These are phyloP conservation scores for Cylindrodendrum hubeiense DNA, from an alignment of 2,329 filamentous ascomycete species.

Conservation along the genomic window DNA sequence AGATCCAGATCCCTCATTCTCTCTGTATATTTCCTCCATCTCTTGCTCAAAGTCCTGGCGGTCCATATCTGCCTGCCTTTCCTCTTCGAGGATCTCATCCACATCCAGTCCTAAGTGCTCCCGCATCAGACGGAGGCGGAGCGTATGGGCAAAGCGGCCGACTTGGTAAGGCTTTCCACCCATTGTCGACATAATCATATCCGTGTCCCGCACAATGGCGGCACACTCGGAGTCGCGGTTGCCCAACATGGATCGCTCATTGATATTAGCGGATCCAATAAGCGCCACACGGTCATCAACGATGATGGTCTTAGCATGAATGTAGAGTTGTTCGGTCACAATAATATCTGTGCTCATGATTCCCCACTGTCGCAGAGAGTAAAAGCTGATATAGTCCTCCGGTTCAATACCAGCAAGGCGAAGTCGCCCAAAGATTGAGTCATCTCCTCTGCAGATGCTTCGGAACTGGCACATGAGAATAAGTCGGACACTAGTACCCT, in stretches of 20 bases:
- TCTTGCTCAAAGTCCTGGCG: conserved; percentile 67
- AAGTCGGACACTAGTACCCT: conserved; percentile 92
- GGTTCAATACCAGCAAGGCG: conserved; percentile 86
- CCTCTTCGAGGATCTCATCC: conserved; percentile 87
- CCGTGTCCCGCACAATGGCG: conserved; percentile 89
- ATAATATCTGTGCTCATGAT: conserved; percentile 87
- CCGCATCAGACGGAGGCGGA: conserved; percentile 94
- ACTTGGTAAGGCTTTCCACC: conserved; percentile 89
- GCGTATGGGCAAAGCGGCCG: conserved; percentile 90
- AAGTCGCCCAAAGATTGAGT: conserved; percentile 91
- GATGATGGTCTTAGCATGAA: conserved; percentile 96
- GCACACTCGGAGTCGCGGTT: conserved; percentile 93
- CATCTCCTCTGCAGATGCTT: conserved; percentile 93
- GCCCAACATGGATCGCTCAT: conserved; percentile 95
- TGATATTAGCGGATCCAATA: conserved; percentile 98
- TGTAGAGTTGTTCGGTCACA: conserved; percentile 96
- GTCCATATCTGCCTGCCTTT: conserved; percentile 76
- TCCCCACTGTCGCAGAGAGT: conserved; percentile 91
- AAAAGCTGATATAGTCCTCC: conserved; percentile 96
- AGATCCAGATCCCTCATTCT: conserved; percentile 52
- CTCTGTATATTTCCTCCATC: conserved; percentile 73
- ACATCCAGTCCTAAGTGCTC: conserved; percentile 97
- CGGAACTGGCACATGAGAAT: conserved; percentile 98
- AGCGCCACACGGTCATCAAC: conserved; percentile 94
- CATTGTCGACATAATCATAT: conserved; percentile 94